Evolutionary conservation across 192 early-diverging fungal species (phyloP), one percentile per base, ranked within the genome.

Genomic region (Lunasporangiospora selenospora): DNA sequence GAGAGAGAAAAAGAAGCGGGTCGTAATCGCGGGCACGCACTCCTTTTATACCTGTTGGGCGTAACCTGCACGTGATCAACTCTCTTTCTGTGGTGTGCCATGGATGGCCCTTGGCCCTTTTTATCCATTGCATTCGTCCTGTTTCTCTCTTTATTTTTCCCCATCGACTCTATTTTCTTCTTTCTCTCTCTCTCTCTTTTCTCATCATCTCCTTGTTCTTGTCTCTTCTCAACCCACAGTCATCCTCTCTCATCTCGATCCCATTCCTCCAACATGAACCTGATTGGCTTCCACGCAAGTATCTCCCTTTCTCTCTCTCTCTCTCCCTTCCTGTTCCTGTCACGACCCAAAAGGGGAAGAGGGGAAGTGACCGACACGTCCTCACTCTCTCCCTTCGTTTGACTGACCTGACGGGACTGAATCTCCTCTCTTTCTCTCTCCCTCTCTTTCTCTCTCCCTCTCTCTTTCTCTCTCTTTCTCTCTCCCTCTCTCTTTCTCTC

Each of bases 1-100:
- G 48, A 51, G 59, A 52, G 19, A 16, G n/a, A 55, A 32, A 37
- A 21, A 33, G n/a, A 15, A 31, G 34, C 32, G 27, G 34, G 31
- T 32, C 24, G 30, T 26, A 15, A 13, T 48, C 18, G 19, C 34
- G 18, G 53, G 29, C 42, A 30, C 23, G n/a, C 6, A 11, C 1
- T 4, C 19, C 9, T 4, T n/a, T 7, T 11, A 50, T 32, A 16
- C 29, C 4, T 12, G 23, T 13, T 2, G 23, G 12, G 4, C 36
- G 26, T n/a, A 30, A 31, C 31, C 27, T 21, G 29, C 12, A 49
- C n/a, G 26, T 21, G 19, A 19, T 47, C 23, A 19, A 23, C 45
- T 12, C 24, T 5, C 46, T 5, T 4, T 29, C 26, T 29, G 16
- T 1, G 16, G 6, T 47, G 21, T 47, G 45, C 29, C 12, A 11